Evolutionary conservation across 768 basidiomycete species (phyloP), one percentile per base, ranked within the genome.

Genomic region (Polyporus arcularius): DNA sequence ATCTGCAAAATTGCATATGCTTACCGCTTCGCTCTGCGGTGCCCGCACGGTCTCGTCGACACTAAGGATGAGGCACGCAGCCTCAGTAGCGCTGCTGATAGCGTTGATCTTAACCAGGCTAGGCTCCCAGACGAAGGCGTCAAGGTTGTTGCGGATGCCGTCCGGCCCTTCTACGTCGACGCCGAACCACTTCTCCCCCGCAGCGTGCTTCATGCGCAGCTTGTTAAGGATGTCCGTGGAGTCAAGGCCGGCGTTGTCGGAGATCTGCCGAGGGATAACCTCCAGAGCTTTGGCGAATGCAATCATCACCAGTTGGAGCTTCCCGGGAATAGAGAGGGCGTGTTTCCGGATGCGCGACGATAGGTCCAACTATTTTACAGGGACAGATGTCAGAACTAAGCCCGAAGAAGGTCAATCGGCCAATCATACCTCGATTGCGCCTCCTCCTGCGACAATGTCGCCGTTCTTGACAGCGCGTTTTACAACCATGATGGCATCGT

Each of bases 401-500:
- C 42, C 43, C 54, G n/a, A 38, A 21, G 57, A 47, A 30, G 31
- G 14, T 6, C 21, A 31, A 31, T 8, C 18, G 53, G 39, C 57
- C 55, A 40, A 46, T 67, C 74, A 64, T 71, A 95, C 96, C 86
- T 98, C 97, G 56, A 92, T 89, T 14, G 97, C 97, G 63, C 97
- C 97, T 51, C 97, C 97, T 39, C 97, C 97, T 10, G 97, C 97
- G 39, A 99, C 97, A 53, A 99, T 89, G 56, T 96, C 92, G 43
- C 93, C 94, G 71, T 95, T 98, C 71, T 89, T 89, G 67, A 99
- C 88, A 4, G 97, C 96, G 54, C 97, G 83, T 76, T 97, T 97
- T 46, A 99, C 97, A n/a, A 99, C 96, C 96, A 98, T 98, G 69
- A 98, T 94, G 2, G 96, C 96, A 71, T 99, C 97, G 71, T 99